A percentile compares a stretch with the other conserved stretches of the same genome.
Evolutionary conservation across 495 filamentous ascomycete genomes (phyloP).

Genomic region (Aspergillus ostianus): DNA sequence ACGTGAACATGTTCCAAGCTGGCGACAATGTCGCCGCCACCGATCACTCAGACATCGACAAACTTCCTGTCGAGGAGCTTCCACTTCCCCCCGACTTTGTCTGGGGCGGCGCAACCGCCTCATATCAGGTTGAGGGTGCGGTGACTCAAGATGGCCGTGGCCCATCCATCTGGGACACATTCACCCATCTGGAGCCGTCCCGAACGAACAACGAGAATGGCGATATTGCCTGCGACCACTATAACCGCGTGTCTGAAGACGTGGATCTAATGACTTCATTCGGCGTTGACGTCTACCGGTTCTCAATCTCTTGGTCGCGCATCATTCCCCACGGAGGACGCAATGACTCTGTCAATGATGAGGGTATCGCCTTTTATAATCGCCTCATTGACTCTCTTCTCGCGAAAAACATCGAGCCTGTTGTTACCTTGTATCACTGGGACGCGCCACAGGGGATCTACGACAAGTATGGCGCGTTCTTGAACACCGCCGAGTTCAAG

Average conservation of each 20-base stretch:
- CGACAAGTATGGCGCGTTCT: conserved; percentile 40
- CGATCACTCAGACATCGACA: background rate
- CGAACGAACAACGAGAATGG: conserved; percentile 53
- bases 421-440: conserved; percentile 50
- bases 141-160: conserved; percentile 60
- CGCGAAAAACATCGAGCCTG: conserved; percentile 35
- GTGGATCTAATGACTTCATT: conserved; percentile 61
- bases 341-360: conserved; percentile 32
- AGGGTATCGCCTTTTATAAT: conserved; percentile 41
- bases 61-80: conserved; percentile 1
- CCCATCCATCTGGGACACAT: conserved; percentile 70
- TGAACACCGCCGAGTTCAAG: conserved; percentile 38
- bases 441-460: conserved; percentile 43
- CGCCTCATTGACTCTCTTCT: conserved; percentile 41
- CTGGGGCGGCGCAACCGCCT: conserved; percentile 75
- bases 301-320: conserved; percentile 68
- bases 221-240: conserved; percentile 66
- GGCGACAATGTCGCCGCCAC: background rate
- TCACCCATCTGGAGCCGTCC: conserved; percentile 64
- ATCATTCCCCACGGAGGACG: conserved; percentile 56
- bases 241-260: conserved; percentile 63
- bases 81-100: conserved; percentile 63
- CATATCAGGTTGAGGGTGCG: conserved; percentile 72
- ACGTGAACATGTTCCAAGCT: conserved; percentile 11
- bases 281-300: conserved; percentile 62